phyloP scores from a whole-genome alignment of 1,284 basidiomycete species.

The Neonothopanus nambi region DNA sequence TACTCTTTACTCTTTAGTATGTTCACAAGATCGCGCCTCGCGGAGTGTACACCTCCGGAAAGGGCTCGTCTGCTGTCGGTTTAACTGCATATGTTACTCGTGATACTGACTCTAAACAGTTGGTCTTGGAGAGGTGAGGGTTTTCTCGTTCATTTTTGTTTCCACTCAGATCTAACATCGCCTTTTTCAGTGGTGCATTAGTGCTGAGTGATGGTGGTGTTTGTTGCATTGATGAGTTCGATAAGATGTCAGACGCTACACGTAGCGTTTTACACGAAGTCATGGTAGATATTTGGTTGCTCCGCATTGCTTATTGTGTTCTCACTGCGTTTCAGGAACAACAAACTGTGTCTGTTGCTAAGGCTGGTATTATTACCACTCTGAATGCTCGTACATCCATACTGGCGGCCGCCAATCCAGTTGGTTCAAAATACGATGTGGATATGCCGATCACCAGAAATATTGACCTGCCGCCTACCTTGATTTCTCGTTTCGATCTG shows the following conservation, averaged over 20 bases:
- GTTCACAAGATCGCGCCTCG: slow-evolving; percentile 98
- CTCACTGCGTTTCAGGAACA: slow-evolving; percentile 70
- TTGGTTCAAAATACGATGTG: slow-evolving; percentile 94
- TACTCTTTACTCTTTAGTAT: slow-evolving; percentile 58
- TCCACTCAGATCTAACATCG: background rate
- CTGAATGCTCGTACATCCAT: slow-evolving; percentile 97
- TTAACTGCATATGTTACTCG: slow-evolving; percentile 97
- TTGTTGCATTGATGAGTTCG: slow-evolving; percentile 99
- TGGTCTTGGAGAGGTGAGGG: slow-evolving; percentile 90
- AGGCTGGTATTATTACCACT: slow-evolving; percentile 98
- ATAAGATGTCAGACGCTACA: slow-evolving; percentile 98
- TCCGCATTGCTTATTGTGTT: background rate
- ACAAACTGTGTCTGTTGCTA: slow-evolving; percentile 99
- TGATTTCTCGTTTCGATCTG: slow-evolving; percentile 97
- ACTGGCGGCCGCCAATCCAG: slow-evolving; percentile 95
- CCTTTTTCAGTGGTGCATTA: slow-evolving; percentile 76
- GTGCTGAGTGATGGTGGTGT: slow-evolving; percentile 97
- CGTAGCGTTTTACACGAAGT: slow-evolving; percentile 98
- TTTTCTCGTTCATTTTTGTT: background rate
- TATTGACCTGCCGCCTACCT: slow-evolving; percentile 93
- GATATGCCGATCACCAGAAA: slow-evolving; percentile 84
- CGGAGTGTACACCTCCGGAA: slow-evolving; percentile 96
- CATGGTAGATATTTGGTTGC: slow-evolving; percentile 65
- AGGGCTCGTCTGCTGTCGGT: slow-evolving; percentile 98
- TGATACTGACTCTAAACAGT: slow-evolving; percentile 96